These are phyloP conservation scores for Desmodesmus armatus DNA, from an alignment of 139 green algal genomes.

Conservation along the genomic window DNA sequence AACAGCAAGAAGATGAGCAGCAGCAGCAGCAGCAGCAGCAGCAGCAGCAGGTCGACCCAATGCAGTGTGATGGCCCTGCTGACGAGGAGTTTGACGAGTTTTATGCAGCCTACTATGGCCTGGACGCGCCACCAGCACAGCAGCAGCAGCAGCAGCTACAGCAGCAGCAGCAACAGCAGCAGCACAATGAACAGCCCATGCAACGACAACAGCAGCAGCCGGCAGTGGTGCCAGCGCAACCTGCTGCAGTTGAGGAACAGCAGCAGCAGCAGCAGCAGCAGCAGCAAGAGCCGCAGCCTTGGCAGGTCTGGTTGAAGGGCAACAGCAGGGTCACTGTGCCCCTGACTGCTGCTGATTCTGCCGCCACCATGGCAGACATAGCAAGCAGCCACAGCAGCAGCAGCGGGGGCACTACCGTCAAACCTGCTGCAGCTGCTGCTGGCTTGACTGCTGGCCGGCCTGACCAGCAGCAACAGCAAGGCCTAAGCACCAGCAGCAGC, in stretches of 20 bases:
- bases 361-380: neutral
- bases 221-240: neutral
- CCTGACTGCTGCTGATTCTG: neutral
- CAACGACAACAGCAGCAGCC: neutral
- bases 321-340: neutral
- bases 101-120: too few relatives aligned
- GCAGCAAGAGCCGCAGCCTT: neutral
- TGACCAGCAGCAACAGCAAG: neutral
- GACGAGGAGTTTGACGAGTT: too few relatives aligned
- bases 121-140: too few relatives aligned
- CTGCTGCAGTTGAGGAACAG: neutral
- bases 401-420: neutral
- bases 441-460: conserved; percentile 11
- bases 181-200: neutral
- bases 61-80: too few relatives aligned
- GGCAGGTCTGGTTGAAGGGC: neutral
- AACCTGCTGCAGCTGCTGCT: neutral
- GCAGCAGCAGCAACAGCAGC: neutral
- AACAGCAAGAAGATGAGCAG: conserved; percentile 1
- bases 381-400: neutral
- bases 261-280: neutral
- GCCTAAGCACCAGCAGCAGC: neutral
- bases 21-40: neutral
- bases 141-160: conserved; percentile 14
- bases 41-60: neutral